These are phyloP conservation scores for Microsporum audouinii DNA, from an alignment of 2,329 filamentous ascomycete genomes.

Conservation along the genomic window DNA sequence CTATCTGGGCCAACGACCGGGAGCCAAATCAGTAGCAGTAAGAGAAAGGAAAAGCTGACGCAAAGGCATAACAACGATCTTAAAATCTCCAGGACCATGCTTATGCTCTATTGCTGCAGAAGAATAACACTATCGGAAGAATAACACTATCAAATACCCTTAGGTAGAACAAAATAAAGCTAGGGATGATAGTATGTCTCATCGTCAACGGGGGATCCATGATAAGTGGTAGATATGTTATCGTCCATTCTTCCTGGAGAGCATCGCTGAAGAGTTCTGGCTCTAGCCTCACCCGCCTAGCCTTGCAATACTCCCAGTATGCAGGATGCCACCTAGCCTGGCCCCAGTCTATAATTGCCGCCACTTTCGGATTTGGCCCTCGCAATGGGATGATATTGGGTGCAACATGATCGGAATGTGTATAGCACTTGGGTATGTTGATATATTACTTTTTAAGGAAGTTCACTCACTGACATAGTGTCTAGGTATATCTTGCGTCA, in stretches of 20 bases:
- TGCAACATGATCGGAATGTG: slow-evolving; percentile 16
- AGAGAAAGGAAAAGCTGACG: too few species aligned
- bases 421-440: too few species aligned
- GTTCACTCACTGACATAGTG: slow-evolving; percentile 18
- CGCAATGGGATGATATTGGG: slow-evolving; percentile 19
- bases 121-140: too few species aligned
- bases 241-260: slow-evolving; percentile 24
- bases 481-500: slow-evolving; percentile 4
- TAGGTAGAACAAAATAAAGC: slow-evolving; percentile 22
- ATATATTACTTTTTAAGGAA: neutral
- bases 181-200: slow-evolving; percentile 24
- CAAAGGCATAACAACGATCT: too few species aligned
- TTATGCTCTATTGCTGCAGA: too few species aligned
- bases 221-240: slow-evolving; percentile 23
- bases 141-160: neutral
- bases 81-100: too few species aligned
- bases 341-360: slow-evolving; percentile 23
- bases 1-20: too few species aligned
- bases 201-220: slow-evolving; percentile 24
- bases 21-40: too few species aligned
- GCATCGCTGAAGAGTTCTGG: slow-evolving; percentile 15
- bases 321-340: slow-evolving; percentile 27
- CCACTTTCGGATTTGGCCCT: slow-evolving; percentile 18
- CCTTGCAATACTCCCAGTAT: slow-evolving; percentile 28
- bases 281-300: slow-evolving; percentile 17